Evolutionary conservation across 371 early-diverging fungal species (phyloP).

Genomic region (Mortierella polycephala): DNA sequence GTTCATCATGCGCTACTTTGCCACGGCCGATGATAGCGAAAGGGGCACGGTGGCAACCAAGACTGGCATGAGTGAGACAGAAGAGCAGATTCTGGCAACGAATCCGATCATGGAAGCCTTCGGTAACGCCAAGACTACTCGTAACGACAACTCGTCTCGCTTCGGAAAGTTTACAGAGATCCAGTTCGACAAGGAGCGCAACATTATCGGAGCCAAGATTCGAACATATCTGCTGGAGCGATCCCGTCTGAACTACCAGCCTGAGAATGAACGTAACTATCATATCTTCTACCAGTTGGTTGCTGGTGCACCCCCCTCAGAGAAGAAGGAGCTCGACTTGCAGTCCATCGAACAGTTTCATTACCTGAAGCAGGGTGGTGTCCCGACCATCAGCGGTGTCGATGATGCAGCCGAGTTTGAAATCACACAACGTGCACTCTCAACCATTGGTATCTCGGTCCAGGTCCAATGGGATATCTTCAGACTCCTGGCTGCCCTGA

Average conservation of each 20-base stretch:
- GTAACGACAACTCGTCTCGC: conserved; percentile 98
- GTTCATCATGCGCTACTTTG: conserved; percentile 98
- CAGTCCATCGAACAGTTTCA: conserved; percentile 80
- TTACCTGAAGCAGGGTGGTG: conserved; percentile 90
- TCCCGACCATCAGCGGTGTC: conserved; percentile 84
- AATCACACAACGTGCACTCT: conserved; percentile 85
- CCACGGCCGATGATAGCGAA: conserved; percentile 84
- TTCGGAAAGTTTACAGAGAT: conserved; percentile 99
- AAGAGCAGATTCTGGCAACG: conserved; percentile 91
- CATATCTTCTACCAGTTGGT: conserved; percentile 99
- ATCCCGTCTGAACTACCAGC: conserved; percentile 96
- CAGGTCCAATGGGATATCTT: conserved; percentile 93
- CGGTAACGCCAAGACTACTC: conserved; percentile 99
- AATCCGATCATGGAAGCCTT: conserved; percentile 99
- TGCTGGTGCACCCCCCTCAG: conserved; percentile 85
- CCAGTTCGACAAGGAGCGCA: conserved; percentile 79
- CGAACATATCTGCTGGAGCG: conserved; percentile 98
- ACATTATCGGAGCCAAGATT: conserved; percentile 95
- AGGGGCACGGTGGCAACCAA: conserved; percentile 53
- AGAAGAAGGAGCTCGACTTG: conserved; percentile 82
- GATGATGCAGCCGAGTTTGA: conserved; percentile 94
- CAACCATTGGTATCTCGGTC: conserved; percentile 85
- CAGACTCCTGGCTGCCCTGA: conserved; percentile 86
- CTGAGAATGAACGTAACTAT: conserved; percentile 95
- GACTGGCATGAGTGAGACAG: conserved; percentile 79